Evolutionary conservation across 192 early-diverging fungal species (phyloP), one percentile per base, ranked within the genome.

Genomic region (Backusella australiensis): DNA sequence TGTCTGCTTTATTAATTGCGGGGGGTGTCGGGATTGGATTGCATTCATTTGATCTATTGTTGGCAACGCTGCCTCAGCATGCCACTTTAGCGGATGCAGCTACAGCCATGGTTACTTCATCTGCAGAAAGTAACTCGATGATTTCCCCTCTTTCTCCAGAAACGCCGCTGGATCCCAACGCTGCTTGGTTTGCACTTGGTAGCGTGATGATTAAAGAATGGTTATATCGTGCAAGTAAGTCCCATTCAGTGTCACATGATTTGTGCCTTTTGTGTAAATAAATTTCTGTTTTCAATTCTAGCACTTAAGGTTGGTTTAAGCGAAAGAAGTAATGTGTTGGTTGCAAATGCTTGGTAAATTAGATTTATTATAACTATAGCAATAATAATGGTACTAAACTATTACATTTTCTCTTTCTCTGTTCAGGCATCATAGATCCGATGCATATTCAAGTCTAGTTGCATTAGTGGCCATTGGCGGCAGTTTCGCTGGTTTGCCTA

Each of bases 291-390:
- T 56, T 38, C n/a, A 59, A 36, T 38, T 63, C 39, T 39, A 82
- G 81, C 81, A 19, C 85, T 91, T 77, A 84, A 85, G 46, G 89
- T 93, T 9, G 94, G 87, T 14, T 65, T 71, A 34, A 84, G 84
- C 46, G 87, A 88, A 73, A 86, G 91, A 42, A 91, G 89, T 29
- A 84, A 90, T 69, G 93, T 96, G 1, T 81, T 96, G 26, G 76
- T 93, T 9, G 94, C 94, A 23, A 95, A 95, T 80, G 94, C 94
- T 67, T 95, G 92, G 83, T 84, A 75, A 78, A 26, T 32, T 12
- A 56, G 0, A 68, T 42, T n/a, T 19, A n/a, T 7, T 49, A 44
- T 17, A 49, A 39, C 11, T 35, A 68, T 26, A 11, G 5, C 3
- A 38, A 19, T 19, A 74, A 15, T 44, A 34, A 38, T 23, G 8